Percentiles rank a stretch among this genome's conserved stretches.
Conservation (phyloP, 2,329 filamentous ascomycete species). For the Fusarium nematophilum region DNA sequence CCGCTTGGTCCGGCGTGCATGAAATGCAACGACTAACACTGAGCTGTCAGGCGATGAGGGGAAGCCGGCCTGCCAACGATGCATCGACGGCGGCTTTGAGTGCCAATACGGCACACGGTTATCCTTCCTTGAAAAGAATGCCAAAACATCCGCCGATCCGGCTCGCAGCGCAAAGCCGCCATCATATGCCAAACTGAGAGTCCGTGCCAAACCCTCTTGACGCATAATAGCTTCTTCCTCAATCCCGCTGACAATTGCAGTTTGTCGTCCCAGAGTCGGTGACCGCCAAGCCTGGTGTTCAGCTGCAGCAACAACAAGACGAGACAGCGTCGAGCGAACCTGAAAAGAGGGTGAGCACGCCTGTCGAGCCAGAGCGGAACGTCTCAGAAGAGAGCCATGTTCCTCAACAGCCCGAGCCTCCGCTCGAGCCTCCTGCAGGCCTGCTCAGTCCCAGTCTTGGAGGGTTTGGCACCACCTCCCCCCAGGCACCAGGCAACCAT, state of each 20-base stretch:
- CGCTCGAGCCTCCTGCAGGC: slow-evolving; percentile 1
- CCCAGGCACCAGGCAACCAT: slow-evolving; percentile 2
- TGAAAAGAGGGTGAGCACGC: slow-evolving; percentile 3
- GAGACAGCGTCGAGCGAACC: slow-evolving; percentile 1
- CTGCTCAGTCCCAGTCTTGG: slow-evolving; percentile 17
- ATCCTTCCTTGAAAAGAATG: slow-evolving; percentile 62
- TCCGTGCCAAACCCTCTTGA: slow-evolving; percentile 5
- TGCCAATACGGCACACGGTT: slow-evolving; percentile 61
- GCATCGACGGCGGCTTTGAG: slow-evolving; percentile 57
- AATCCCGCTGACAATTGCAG: slow-evolving; percentile 18
- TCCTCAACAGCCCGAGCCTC: slow-evolving; percentile 1
- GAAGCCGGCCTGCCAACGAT: slow-evolving; percentile 62
- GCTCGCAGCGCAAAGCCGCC: slow-evolving; percentile 28
- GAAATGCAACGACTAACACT: slow-evolving; percentile 17
- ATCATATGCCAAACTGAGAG: slow-evolving; percentile 38
- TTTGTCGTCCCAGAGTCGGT: slow-evolving; percentile 37
- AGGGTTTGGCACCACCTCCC: slow-evolving; percentile 18
- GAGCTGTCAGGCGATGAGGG: slow-evolving; percentile 58
- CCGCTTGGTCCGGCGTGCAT: neutral
- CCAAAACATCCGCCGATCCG: slow-evolving; percentile 50
- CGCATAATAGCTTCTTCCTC: neutral
- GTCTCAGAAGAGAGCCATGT: slow-evolving; percentile 1
- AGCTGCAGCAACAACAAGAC: slow-evolving; percentile 15
- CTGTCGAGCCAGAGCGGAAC: slow-evolving; percentile 4
- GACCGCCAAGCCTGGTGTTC: slow-evolving; percentile 14